These are phyloP conservation scores for Metschnikowia drakensbergensis DNA, from an alignment of 805 yeast species.

Conservation along the genomic window DNA sequence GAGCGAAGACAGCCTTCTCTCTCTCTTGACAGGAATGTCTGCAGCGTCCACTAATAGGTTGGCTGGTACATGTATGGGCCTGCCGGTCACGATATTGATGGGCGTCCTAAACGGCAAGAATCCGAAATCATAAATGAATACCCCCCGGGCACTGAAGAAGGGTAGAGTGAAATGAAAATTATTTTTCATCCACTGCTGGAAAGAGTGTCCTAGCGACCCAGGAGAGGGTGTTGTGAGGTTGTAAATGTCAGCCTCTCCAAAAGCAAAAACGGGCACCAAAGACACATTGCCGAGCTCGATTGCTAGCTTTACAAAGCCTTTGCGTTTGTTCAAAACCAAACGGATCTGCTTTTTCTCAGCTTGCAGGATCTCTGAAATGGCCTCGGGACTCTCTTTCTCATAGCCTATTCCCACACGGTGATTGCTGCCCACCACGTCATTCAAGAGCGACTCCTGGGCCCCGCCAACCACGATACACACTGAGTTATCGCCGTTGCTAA, in stretches of 20 bases:
- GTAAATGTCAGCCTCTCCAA: slow-evolving; percentile 77
- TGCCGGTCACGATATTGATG: slow-evolving; percentile 71
- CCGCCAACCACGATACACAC: slow-evolving; percentile 94
- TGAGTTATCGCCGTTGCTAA: slow-evolving; percentile 61
- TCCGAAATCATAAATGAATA: slow-evolving; percentile 91
- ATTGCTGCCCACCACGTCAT: slow-evolving; percentile 33
- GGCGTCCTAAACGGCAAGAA: slow-evolving; percentile 80
- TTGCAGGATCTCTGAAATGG: slow-evolving; percentile 27
- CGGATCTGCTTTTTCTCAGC: slow-evolving; percentile 46
- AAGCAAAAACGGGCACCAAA: slow-evolving; percentile 83
- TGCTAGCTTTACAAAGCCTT: slow-evolving; percentile 88
- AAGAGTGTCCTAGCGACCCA: slow-evolving; percentile 44
- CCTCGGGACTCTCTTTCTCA: slow-evolving; percentile 2
- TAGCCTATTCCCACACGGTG: slow-evolving; percentile 37
- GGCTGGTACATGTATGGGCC: slow-evolving; percentile 57
- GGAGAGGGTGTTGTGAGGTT: slow-evolving; percentile 39
- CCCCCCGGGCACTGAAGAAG: slow-evolving; percentile 85
- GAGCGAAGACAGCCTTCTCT: slow-evolving; percentile 21
- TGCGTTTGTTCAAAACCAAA: slow-evolving; percentile 69
- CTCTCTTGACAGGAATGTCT: slow-evolving; percentile 23
- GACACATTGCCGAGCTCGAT: slow-evolving; percentile 71
- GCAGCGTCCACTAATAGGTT: slow-evolving; percentile 31
- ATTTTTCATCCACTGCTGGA: slow-evolving; percentile 72
- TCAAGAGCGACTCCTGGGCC: slow-evolving; percentile 79
- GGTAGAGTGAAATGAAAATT: slow-evolving; percentile 83